Percentiles rank a stretch among this genome's conserved stretches.
These are phyloP conservation scores for Rutstroemia sp. DNA, from an alignment of 2,329 filamentous ascomycete genomes.

Conservation along the genomic window DNA sequence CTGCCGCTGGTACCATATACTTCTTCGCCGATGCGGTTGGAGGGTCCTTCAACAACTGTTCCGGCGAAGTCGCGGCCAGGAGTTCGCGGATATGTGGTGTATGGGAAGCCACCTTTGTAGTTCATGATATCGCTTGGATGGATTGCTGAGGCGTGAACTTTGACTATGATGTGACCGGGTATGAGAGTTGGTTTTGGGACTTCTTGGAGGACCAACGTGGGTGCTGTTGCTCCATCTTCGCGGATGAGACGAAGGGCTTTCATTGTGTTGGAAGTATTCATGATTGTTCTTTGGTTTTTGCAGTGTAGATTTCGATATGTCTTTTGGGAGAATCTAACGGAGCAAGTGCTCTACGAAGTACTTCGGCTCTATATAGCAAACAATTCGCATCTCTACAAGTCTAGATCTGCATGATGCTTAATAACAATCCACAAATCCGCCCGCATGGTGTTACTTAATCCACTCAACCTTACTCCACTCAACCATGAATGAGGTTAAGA, in stretches of 20 bases:
- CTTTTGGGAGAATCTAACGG: no score
- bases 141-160: slow-evolving; percentile 21
- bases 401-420: no score
- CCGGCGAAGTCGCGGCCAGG: slow-evolving; percentile 24
- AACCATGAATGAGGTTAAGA: no score
- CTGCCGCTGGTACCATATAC: slow-evolving; percentile 23
- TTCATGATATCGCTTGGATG: slow-evolving; percentile 25
- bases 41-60: slow-evolving; percentile 12
- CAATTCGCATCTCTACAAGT: no score
- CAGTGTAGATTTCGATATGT: neutral
- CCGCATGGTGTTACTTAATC: no score
- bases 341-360: no score
- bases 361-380: no score
- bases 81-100: slow-evolving; percentile 20
- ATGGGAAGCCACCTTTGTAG: slow-evolving; percentile 16
- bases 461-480: no score
- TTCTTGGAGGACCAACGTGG: slow-evolving; percentile 11
- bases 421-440: no score
- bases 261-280: slow-evolving; percentile 14
- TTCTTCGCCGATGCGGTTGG: slow-evolving; percentile 11
- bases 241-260: slow-evolving; percentile 20
- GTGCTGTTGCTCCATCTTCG: slow-evolving; percentile 1
- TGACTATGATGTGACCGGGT: slow-evolving; percentile 16
- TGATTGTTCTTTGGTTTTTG: neutral
- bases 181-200: slow-evolving; percentile 16